Evolutionary conservation across 352 stramenopile species (phyloP), one percentile per base, ranked within the genome.

Genomic region (Pelagophyceae sp.): DNA sequence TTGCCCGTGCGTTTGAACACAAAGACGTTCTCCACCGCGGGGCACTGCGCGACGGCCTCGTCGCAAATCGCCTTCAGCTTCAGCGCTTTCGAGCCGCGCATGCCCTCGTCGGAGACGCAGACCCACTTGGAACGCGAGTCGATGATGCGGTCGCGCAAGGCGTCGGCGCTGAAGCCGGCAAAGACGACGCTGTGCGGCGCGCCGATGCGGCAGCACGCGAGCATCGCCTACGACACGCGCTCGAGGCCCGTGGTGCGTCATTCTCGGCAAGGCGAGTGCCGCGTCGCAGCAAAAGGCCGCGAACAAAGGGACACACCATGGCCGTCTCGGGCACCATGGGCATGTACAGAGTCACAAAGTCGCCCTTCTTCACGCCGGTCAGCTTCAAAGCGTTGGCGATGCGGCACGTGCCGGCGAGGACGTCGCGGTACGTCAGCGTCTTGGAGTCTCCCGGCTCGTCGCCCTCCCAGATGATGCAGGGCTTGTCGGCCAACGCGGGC

Each of bases 331-430:
- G 95, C 70, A 99, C 96, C 96, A 99, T 99, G 40, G 96, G 96
- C 95, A 99, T 98, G 87, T 99, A 99, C 40, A 98, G 90, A 27
- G 93, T 96, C 1, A 98, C 95, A 19, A 93, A 91, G 86, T 98
- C 95, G 3, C 95, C 94, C 81, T 96, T 89, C 29, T 79, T 38
- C 0, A 89, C 88, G 50, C 94, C 94, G 25, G 86, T 83, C 27
- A 88, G 82, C 77, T 96, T 93, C 79, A 99, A 90, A n/a, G 92
- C 93, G 83, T 98, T 98, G 1, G 96, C 95, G 78, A 99, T 93
- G 27, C 93, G 85, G 77, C 87, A 98, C 20, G 96, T 92, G 72
- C 95, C 89, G 27, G 84, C 80, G 35, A 95, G 86, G 38, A 98
- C 79, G 76, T 98, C 90, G 33, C 83, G 82, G 84, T 97, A 98